phyloP scores from a whole-genome alignment of 2,329 filamentous ascomycete genomes.

The Thyridium curvatum region DNA sequence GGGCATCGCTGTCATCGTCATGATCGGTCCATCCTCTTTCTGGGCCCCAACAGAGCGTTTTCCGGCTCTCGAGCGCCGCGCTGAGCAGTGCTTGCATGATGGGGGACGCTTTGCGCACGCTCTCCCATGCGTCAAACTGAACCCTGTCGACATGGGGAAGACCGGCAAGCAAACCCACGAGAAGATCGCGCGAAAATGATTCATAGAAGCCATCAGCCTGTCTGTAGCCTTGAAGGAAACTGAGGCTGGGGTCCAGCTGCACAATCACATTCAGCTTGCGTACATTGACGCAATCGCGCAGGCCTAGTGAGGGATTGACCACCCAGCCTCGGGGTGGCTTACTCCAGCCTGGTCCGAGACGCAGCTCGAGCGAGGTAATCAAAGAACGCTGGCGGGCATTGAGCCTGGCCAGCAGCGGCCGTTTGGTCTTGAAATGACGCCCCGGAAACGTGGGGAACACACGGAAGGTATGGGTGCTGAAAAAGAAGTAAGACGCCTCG shows the following conservation, averaged over 20 bases:
- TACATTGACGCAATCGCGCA: constrained; percentile 55
- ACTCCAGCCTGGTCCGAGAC: constrained; percentile 67
- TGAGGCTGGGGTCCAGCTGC: constrained; percentile 65
- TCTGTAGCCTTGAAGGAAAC: constrained; percentile 62
- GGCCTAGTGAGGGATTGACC: constrained; percentile 57
- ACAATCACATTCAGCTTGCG: constrained; percentile 60
- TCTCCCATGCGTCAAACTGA: constrained; percentile 64
- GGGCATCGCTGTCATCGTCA: constrained; percentile 28
- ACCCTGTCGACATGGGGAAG: constrained; percentile 51
- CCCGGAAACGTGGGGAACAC: constrained; percentile 61
- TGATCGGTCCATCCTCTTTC: constrained; percentile 59
- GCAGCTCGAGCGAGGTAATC: constrained; percentile 60
- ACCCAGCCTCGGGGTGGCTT: constrained; percentile 66
- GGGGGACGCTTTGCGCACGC: constrained; percentile 57
- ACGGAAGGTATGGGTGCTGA: constrained; percentile 55
- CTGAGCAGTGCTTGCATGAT: constrained; percentile 58
- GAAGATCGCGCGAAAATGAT: constrained; percentile 51
- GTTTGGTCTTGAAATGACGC: constrained; percentile 66
- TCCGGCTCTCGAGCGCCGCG: constrained; percentile 38
- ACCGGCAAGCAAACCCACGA: constrained; percentile 49
- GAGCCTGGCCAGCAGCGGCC: constrained; percentile 62
- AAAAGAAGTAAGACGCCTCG: constrained; percentile 62
- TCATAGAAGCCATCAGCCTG: constrained; percentile 65
- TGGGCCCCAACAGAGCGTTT: constrained; percentile 60
- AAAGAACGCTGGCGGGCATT: constrained; percentile 51